These are phyloP conservation scores for Salisapilia sapeloensis DNA, from an alignment of 352 stramenopile genomes.

Conservation along the genomic window DNA sequence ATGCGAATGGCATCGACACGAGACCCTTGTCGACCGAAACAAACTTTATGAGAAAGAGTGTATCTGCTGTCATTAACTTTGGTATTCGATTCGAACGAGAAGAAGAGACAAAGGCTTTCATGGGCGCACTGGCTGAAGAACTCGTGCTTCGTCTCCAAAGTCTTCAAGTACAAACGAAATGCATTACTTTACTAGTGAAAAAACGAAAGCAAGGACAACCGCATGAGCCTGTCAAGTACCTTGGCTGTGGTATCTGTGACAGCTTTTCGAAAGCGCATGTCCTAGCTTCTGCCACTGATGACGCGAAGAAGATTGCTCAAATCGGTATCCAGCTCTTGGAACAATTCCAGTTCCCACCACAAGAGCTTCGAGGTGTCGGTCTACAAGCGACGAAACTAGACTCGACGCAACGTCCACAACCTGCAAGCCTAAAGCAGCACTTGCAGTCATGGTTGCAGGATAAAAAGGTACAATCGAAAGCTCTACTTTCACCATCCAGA, in stretches of 20 bases:
- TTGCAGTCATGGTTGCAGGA: neutral
- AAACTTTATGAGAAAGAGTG: slow-evolving; percentile 68
- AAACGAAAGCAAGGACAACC: slow-evolving; percentile 47
- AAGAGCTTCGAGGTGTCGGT: slow-evolving; percentile 55
- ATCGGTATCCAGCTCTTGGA: slow-evolving; percentile 35
- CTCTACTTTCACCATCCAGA: slow-evolving; percentile 8
- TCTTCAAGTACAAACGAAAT: slow-evolving; percentile 35
- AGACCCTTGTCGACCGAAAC: slow-evolving; percentile 46
- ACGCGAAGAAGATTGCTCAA: slow-evolving; percentile 26
- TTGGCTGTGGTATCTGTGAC: slow-evolving; percentile 77
- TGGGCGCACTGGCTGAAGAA: slow-evolving; percentile 65
- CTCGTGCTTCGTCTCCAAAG: slow-evolving; percentile 36
- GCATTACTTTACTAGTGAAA: slow-evolving; percentile 73
- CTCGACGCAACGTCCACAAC: neutral
- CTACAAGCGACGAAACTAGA: slow-evolving; percentile 64
- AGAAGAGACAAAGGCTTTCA: slow-evolving; percentile 60
- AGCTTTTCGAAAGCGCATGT: slow-evolving; percentile 68
- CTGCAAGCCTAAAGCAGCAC: slow-evolving; percentile 2
- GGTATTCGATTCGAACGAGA: slow-evolving; percentile 79
- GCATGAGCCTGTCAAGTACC: slow-evolving; percentile 69
- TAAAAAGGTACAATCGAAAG: slow-evolving; percentile 12
- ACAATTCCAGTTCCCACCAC: slow-evolving; percentile 31
- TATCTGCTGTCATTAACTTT: slow-evolving; percentile 87
- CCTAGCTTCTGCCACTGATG: slow-evolving; percentile 33
- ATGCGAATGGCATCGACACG: slow-evolving; percentile 57